Base-by-base conservation (phyloP, 176 grass and related monocot genomes). In the Dactylis glomerata region DNA sequence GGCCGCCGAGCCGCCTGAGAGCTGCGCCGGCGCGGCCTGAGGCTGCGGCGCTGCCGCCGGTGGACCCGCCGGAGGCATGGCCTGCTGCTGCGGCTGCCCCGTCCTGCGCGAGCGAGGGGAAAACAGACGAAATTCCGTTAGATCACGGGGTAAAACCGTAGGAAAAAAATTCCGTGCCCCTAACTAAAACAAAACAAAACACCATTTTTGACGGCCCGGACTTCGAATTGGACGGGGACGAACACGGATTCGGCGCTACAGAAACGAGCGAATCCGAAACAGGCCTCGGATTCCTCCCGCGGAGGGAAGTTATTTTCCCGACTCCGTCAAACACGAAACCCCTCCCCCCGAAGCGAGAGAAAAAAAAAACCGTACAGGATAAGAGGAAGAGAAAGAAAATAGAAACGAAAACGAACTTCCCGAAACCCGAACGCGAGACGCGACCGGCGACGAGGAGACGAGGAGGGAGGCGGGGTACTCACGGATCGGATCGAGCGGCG, bases 401-500 rank as follows among this genome's bases (percentile, higher is more conserved):
- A 0, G 10, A 70, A 36, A 10, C 32, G 15, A 19, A 44, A 14
- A 15, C 27, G 55, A 30, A 54, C 36, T 69, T 3, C 37, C 65
- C 4, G 3, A 36, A 42, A 24, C 54, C 36, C 68, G 50, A 67
- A 8, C n/a, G 23, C 69, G 27, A 1, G 10, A 27, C 57, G 17
- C 56, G 56, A 57, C 40, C 20, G 34, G 61, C 59, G 50, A 30
- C 3, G n/a, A n/a, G 23, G 55, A 58, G 16, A 22, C 20, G 20
- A 10, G 52, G 52, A n/a, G 52, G 28, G 14, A 1, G 30, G 34
- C 20, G 20, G 68, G 63, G 4, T 80, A 77, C 96, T 94, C 91
- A 99, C 96, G 93, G 96, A 99, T 99, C 96, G 87, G 90, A 88
- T 82, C 91, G 93, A 74, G 85, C 87, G 42, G 80, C 87, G 44